Evolutionary conservation across 1,139 yeast species (phyloP).

Genomic region (Yarrowia galli): DNA sequence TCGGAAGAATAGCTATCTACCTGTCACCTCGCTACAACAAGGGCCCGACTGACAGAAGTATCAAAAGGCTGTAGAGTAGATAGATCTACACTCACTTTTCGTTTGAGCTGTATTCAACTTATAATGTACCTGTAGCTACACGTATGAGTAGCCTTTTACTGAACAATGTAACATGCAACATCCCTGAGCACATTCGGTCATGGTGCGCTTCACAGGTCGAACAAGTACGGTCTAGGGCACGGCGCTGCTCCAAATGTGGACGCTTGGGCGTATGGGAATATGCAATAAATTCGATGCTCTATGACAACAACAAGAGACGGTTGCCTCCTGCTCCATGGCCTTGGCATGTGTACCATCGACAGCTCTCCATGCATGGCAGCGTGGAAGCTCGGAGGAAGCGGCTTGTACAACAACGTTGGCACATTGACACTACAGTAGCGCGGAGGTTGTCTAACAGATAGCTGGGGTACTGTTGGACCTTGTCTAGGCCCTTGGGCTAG

Average conservation of each 20-base stretch:
- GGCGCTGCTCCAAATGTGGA: background rate
- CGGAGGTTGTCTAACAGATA: background rate
- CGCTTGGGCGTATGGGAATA: background rate
- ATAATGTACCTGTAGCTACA: background rate
- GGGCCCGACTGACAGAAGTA: too few species aligned
- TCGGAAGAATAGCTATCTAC: background rate
- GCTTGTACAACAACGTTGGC: background rate
- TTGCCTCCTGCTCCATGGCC: background rate
- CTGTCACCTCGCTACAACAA: too few species aligned
- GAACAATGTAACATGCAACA: background rate
- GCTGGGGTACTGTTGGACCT: too few species aligned
- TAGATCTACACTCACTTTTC: background rate
- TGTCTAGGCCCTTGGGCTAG: too few species aligned
- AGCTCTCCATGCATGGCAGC: background rate
- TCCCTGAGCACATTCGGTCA: background rate
- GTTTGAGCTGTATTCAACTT: background rate
- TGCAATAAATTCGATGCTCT: too few species aligned
- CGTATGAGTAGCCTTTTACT: background rate
- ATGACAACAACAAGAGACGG: background rate
- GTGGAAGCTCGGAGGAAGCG: constrained; percentile 9
- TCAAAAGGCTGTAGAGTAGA: background rate
- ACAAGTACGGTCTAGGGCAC: too few species aligned
- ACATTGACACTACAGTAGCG: background rate
- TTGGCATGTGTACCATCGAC: background rate
- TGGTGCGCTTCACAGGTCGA: background rate